Evolutionary conservation across 768 basidiomycete species (phyloP).

Genomic region (Tephrocybe sp.): DNA sequence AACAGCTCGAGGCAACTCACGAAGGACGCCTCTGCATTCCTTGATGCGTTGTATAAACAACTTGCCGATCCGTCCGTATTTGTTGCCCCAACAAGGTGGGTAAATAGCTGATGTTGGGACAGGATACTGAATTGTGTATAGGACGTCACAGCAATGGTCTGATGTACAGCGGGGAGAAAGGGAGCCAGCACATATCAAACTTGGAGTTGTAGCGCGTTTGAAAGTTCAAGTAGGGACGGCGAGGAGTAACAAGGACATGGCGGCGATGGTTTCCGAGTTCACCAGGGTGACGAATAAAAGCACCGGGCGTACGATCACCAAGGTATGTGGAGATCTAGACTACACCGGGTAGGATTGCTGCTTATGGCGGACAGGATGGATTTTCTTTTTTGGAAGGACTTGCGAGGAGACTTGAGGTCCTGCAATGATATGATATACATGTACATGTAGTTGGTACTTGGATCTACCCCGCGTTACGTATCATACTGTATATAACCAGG

Average conservation of each 20-base stretch:
- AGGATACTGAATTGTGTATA: slow-evolving; percentile 3
- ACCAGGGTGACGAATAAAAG: slow-evolving; percentile 65
- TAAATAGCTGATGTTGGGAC: slow-evolving; percentile 13
- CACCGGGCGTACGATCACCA: slow-evolving; percentile 69
- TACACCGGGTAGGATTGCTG: not conserved
- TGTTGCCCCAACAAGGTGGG: slow-evolving; percentile 51
- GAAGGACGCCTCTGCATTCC: slow-evolving; percentile 67
- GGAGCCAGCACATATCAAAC: slow-evolving; percentile 51
- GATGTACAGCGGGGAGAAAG: slow-evolving; percentile 39
- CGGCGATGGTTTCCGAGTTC: slow-evolving; percentile 67
- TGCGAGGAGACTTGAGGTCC: slow-evolving; percentile 46
- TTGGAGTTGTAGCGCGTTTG: slow-evolving; percentile 58
- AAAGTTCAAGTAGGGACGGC: slow-evolving; percentile 52
- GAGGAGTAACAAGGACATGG: slow-evolving; percentile 53
- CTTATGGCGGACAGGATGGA: slow-evolving; percentile 44
- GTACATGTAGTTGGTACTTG: not conserved
- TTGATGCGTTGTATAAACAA: slow-evolving; percentile 69
- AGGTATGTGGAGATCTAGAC: slow-evolving; percentile 40
- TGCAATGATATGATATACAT: slow-evolving; percentile 22
- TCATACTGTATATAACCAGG: not conserved
- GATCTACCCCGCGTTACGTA: slow-evolving; percentile 9
- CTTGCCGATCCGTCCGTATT: slow-evolving; percentile 66
- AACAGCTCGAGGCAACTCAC: slow-evolving; percentile 66
- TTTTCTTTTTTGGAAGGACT: slow-evolving; percentile 66
- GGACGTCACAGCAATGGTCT: slow-evolving; percentile 27